Base-by-base conservation (phyloP, 306 rosid species). In the Lathyrus tuberosus region DNA sequence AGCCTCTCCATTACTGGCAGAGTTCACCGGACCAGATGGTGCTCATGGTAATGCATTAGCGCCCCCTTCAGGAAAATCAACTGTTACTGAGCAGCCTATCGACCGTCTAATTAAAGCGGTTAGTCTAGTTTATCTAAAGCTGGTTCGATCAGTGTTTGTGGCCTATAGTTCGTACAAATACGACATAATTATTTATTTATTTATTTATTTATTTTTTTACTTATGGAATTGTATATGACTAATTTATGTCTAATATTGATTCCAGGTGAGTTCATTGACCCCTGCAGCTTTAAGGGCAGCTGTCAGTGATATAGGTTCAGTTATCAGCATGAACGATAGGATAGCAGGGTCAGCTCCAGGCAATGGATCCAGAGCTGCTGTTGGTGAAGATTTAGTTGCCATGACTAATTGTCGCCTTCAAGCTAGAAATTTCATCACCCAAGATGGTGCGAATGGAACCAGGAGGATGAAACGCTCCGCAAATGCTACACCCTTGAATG, bases 271-370 rank as follows among this genome's bases (percentile, higher is more conserved):
- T 62, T 89, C 97, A 42, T 82, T 91, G 88, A 83, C 99, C 47
- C 72, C 86, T 51, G 80, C 76, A 68, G 80, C 93, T 73, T 82
- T 95, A 76, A 77, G 79, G 85, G 90, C 95, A 13, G 85, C 99
- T 67, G 97, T 95, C 79, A 79, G 89, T 71, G 96, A 89, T 84
- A 87, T 95, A 60, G 86, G 93, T 63, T 89, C 99, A 20, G 97
- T 95, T 72, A 87, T 95, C 42, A 89, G 89, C 78, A 87, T 91
- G 99, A 86, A 76, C 31, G 99, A 95, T 82, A 91, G 97, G 75
- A 89, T 91, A 84, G 99, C 97, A 68, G 99, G 99, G 66, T 89
- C 99, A 15, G 96, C 99, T 10, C 99, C 99, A 5, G 96, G 96
- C 8, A 95, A 91, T 80, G 99, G 99, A 75, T 95, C 99, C 63